These are phyloP conservation scores for Penicillium thymicola DNA, from an alignment of 2,329 filamentous ascomycete genomes.

Conservation along the genomic window DNA sequence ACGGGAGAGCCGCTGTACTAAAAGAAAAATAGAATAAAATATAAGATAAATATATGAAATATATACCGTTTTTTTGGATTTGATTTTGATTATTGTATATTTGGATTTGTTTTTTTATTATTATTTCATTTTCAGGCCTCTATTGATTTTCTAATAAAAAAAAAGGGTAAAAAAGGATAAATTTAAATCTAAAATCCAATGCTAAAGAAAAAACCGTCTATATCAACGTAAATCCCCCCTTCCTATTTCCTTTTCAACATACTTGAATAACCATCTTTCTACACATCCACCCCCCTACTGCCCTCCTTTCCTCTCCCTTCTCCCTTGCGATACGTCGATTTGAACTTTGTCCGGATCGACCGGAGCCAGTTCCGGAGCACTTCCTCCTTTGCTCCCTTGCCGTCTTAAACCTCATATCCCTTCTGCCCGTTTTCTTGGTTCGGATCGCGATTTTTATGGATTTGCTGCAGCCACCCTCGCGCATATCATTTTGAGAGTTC, in stretches of 20 bases:
- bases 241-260: slow-evolving; percentile 13
- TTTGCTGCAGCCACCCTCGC: slow-evolving; percentile 27
- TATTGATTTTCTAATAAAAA: slow-evolving; percentile 1
- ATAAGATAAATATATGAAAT: background rate
- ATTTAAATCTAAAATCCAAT: slow-evolving; percentile 4
- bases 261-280: slow-evolving; percentile 12
- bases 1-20: slow-evolving; percentile 35
- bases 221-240: slow-evolving; percentile 32
- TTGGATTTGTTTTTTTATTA: slow-evolving; percentile 1
- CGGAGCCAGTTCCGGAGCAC: slow-evolving; percentile 25
- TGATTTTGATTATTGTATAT: slow-evolving; percentile 7
- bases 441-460: slow-evolving; percentile 26
- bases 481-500: slow-evolving; percentile 19
- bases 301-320: slow-evolving; percentile 30
- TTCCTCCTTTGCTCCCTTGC: slow-evolving; percentile 30
- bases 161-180: slow-evolving; percentile 1
- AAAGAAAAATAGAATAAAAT: slow-evolving; percentile 15
- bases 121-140: background rate
- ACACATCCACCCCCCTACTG: slow-evolving; percentile 13
- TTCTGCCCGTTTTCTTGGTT: slow-evolving; percentile 24
- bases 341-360: slow-evolving; percentile 29
- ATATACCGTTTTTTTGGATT: background rate
- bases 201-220: slow-evolving; percentile 19
- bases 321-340: slow-evolving; percentile 32
- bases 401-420: slow-evolving; percentile 23